Percentiles rank a stretch among this genome's conserved stretches.
phyloP scores from a whole-genome alignment of 768 basidiomycete species.

The Leccinum fibrillosum region DNA sequence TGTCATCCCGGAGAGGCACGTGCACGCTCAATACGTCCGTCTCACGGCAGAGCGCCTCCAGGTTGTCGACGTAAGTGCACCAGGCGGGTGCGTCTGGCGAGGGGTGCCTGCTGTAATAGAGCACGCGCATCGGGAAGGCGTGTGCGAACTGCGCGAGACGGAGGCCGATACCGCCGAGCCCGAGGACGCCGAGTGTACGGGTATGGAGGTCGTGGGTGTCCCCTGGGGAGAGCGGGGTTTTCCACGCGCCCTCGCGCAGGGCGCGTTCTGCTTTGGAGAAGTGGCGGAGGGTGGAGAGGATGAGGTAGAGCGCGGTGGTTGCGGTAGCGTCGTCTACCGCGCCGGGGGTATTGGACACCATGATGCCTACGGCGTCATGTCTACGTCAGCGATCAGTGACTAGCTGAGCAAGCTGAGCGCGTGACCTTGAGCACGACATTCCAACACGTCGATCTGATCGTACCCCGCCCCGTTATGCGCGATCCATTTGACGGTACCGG shows the following conservation, averaged over 20 bases:
- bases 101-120: constrained; percentile 72
- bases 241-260: constrained; percentile 57
- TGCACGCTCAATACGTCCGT: constrained; percentile 86
- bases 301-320: constrained; percentile 79
- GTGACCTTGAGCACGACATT: constrained; percentile 68
- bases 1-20: constrained; percentile 74
- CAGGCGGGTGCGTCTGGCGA: constrained; percentile 60
- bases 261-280: constrained; percentile 62
- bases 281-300: constrained; percentile 75
- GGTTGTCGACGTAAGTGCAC: constrained; percentile 71
- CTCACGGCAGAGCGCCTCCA: constrained; percentile 59
- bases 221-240: constrained; percentile 44
- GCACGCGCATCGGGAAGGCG: constrained; percentile 85
- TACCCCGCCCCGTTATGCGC: constrained; percentile 94
- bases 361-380: constrained; percentile 39
- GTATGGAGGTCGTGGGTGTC: constrained; percentile 62
- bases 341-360: constrained; percentile 83
- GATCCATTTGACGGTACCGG: constrained; percentile 70
- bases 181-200: constrained; percentile 69
- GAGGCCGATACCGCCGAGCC: constrained; percentile 74
- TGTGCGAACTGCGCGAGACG: constrained; percentile 68
- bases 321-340: constrained; percentile 92
- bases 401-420: not conserved
- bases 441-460: constrained; percentile 72
- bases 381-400: not conserved